phyloP scores from a whole-genome alignment of 1,139 yeast species.

The Arxiozyma slooffiae region DNA sequence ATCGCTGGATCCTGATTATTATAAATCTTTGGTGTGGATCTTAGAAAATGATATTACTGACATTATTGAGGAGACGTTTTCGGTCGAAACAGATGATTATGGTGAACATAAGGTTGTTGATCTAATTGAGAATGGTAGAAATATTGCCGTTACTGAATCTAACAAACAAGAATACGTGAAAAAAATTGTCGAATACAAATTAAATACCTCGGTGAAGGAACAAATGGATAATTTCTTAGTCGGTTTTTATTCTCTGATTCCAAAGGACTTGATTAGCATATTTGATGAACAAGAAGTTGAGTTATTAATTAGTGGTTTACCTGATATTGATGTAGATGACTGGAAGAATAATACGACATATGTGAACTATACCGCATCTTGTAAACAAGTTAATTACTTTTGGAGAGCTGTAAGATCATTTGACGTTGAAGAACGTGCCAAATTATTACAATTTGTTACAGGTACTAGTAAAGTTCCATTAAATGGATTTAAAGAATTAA shows the following conservation, averaged over 20 bases:
- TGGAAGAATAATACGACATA: slow-evolving; percentile 86
- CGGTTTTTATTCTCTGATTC: slow-evolving; percentile 88
- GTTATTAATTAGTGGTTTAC: slow-evolving; percentile 83
- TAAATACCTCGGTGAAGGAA: slow-evolving; percentile 73
- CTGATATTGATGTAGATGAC: slow-evolving; percentile 90
- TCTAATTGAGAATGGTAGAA: slow-evolving; percentile 70
- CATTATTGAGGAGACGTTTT: slow-evolving; percentile 89
- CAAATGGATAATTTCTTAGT: slow-evolving; percentile 79
- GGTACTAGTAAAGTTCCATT: slow-evolving; percentile 96
- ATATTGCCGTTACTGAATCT: slow-evolving; percentile 79
- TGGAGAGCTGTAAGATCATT: slow-evolving; percentile 97
- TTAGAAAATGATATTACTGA: slow-evolving; percentile 93
- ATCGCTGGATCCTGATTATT: slow-evolving; percentile 83
- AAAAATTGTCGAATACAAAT: slow-evolving; percentile 74
- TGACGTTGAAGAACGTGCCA: slow-evolving; percentile 90
- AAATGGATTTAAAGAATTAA: slow-evolving; percentile 82
- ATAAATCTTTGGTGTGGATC: slow-evolving; percentile 92
- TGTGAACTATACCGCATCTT: slow-evolving; percentile 72
- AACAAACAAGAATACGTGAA: slow-evolving; percentile 87
- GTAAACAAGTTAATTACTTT: slow-evolving; percentile 90
- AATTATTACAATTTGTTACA: slow-evolving; percentile 87
- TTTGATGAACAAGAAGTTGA: slow-evolving; percentile 96
- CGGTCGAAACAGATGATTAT: slow-evolving; percentile 88
- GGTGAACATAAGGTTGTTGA: slow-evolving; percentile 81
- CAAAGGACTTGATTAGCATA: slow-evolving; percentile 75